Evolutionary conservation across 2,329 filamentous ascomycete species (phyloP).

Genomic region (Hymenoscyphus occultus): DNA sequence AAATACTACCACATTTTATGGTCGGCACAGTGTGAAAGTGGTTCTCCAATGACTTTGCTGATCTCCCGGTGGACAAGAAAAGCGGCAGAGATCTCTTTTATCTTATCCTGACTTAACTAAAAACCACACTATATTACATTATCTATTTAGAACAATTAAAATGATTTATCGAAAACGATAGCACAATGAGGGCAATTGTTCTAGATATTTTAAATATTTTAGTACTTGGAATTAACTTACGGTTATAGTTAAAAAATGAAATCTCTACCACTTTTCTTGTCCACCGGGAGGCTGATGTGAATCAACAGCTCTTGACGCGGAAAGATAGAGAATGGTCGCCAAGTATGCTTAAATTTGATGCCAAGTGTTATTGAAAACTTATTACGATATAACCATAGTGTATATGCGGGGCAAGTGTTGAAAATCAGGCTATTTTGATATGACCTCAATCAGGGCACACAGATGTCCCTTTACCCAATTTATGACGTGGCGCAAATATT

Average conservation of each 20-base stretch:
- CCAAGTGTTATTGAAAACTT: not conserved
- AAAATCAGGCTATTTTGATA: not conserved
- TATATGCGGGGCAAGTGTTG: not conserved
- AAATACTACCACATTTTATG: not conserved
- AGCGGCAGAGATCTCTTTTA: too few species aligned
- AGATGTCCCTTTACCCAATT: not conserved
- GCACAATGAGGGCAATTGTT: too few species aligned
- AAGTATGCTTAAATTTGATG: not conserved
- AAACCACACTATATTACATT: too few species aligned
- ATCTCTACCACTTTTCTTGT: too few species aligned
- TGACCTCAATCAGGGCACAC: not conserved
- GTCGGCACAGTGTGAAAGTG: not conserved
- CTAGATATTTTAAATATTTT: too few species aligned
- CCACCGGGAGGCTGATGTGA: not conserved
- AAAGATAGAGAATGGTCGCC: not conserved
- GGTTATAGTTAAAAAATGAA: too few species aligned
- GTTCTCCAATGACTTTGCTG: not conserved
- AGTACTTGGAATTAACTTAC: too few species aligned
- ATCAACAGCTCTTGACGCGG: not conserved
- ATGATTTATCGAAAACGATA: too few species aligned
- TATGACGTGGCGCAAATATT: not conserved
- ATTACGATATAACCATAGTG: not conserved
- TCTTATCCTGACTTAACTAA: too few species aligned
- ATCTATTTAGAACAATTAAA: too few species aligned
- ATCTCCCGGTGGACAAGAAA: too few species aligned